Base-by-base conservation (phyloP, 2,329 filamentous ascomycete genomes). In the Ascochyta lentis region DNA sequence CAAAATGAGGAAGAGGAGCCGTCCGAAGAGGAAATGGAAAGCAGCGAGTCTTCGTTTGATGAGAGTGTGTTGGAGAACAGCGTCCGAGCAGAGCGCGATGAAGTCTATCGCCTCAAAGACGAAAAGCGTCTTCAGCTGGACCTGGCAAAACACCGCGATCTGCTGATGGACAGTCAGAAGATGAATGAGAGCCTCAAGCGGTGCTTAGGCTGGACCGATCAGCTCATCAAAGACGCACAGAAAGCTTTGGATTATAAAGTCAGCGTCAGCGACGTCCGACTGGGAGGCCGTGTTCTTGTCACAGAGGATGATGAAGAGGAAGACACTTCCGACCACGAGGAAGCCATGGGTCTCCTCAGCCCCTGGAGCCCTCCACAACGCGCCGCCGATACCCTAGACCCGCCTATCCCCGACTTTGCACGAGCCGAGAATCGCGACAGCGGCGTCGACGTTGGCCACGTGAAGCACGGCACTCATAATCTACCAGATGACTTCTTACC, bases 131-230 rank as follows among this genome's bases (percentile, higher is more conserved):
- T 98, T n/a, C 86, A 89, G 65, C 82, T 92, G 4, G 95, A 99
- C 74, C 82, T 99, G 0, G 84, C 88, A 3, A 94, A 93, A 71
- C 95, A 99, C 73, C 91, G 92, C 63, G 89, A 96, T 69, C 81
- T 98, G 1, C 84, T 99, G 8, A 81, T 92, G 35, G 93, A 96
- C 72, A 95, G 90, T 64, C 92, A 97, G 70, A 96, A 92, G 78
- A 92, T 98, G 81, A 98, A 97, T 71, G 91, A 96, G 73, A 96
- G 91, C 73, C 84, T 99, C 41, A 96, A 92, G 74, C 85, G 91
- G 43, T 99, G 95, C 74, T 82, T 97, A 31, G 87, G 88, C 63
- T 94, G 91, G 85, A 96, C 93, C 0, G 94, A 99, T 71, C 88
- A 90, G 60, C 83, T 99, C 40, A 96, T 99, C 73, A 88, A 86